Evolutionary conservation across 768 basidiomycete genomes (phyloP).

Genomic region (Phaeolepiota aurea): DNA sequence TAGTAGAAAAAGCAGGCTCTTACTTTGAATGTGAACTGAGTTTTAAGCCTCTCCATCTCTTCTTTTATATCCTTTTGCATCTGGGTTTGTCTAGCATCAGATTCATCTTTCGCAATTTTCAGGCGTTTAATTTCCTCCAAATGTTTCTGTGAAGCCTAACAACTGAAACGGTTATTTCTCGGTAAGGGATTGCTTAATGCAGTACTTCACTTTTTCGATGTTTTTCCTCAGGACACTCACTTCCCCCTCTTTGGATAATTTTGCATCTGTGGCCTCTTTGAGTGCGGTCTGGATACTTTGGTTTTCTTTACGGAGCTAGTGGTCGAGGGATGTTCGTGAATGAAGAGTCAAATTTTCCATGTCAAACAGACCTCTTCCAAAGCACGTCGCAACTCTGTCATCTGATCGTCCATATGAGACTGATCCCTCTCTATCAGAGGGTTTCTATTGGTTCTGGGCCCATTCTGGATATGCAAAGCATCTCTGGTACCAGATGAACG

Average conservation of each 20-base stretch:
- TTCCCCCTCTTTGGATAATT: conserved; percentile 61
- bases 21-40: conserved; percentile 66
- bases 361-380: conserved; percentile 40
- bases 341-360: conserved; percentile 2
- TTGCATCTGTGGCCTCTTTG: conserved; percentile 39
- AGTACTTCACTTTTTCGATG: conserved; percentile 51
- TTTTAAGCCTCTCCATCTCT: conserved; percentile 63
- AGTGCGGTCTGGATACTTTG: conserved; percentile 33
- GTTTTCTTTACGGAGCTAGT: conserved; percentile 45
- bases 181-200: neutral
- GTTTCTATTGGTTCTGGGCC: too few relatives aligned
- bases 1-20: conserved; percentile 7
- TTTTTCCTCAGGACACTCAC: conserved; percentile 55
- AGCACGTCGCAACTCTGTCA: conserved; percentile 21
- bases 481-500: too few relatives aligned
- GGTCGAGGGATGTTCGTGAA: conserved; percentile 9
- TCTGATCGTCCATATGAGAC: conserved; percentile 9
- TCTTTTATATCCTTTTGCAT: conserved; percentile 56
- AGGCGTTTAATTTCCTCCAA: conserved; percentile 46
- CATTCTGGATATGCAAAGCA: too few relatives aligned
- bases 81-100: conserved; percentile 44
- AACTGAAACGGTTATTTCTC: conserved; percentile 4
- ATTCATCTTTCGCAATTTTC: conserved; percentile 52
- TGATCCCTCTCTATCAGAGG: too few relatives aligned
- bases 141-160: conserved; percentile 51